Base-by-base conservation (phyloP, 2,329 filamentous ascomycete species). In the Penicillium oxalicum region DNA sequence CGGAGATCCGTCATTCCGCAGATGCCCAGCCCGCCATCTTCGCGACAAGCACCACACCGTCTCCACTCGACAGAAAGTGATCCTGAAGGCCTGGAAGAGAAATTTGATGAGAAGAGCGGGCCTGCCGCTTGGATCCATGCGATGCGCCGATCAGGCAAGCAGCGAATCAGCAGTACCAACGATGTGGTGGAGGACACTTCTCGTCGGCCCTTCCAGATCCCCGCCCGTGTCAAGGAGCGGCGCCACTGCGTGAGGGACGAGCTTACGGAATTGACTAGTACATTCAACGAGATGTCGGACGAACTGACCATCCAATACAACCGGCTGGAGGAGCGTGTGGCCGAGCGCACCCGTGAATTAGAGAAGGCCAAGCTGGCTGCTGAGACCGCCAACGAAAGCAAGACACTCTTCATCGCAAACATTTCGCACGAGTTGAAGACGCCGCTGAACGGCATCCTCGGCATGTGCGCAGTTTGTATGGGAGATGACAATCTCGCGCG, bases 331-430 rank as follows among this genome's bases (percentile, higher is more conserved):
- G 84, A 91, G 48, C 85, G 91, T 59, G 91, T 96, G 1, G 81
- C 81, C 5, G 83, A 91, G 65, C 79, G 91, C 47, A 96, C 91
- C 0, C 81, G 81, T 33, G 87, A 96, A 67, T 75, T 96, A 0
- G 89, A 95, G 62, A 81, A 88, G 52, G 94, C 86, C 72, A 95
- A 95, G 67, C 88, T 89, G 70, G 88, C 89, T 1, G 91, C 91
- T 1, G 91, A 95, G 68, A 87, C 88, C n/a, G 91, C 91, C 3
- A 96, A 95, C 60, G 88, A 95, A 70, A 94, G 88, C 76, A 96
- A 96, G 71, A 95, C 91, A 0, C 71, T 95, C 4, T 96, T 96
- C 69, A 95, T 96, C 55, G 91, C 91, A n/a, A 95, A 95, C 59
- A 94, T 95, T 39, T 81, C 60, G 1, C 77, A 84, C 56, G 81